Percentiles rank a stretch among this genome's conserved stretches.
Conservation (phyloP, 116 monocot species). For the Papilionanthe hybrid region DNA sequence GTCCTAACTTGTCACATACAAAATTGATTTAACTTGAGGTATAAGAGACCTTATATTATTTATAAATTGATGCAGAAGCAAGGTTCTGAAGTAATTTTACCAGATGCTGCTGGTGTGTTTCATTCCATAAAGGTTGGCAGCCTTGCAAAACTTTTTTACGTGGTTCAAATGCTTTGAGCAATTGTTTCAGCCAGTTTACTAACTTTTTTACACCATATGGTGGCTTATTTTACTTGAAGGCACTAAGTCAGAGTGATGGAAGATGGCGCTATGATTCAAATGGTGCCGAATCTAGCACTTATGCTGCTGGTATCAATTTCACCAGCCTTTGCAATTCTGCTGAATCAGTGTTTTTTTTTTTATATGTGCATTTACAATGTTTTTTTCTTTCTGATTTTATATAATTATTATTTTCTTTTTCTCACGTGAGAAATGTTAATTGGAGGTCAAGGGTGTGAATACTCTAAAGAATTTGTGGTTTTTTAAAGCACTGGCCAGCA, state of each 20-base stretch:
- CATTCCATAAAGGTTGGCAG: constrained; percentile 74
- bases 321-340: not conserved
- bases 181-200: not conserved
- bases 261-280: constrained; percentile 83
- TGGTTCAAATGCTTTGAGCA: not conserved
- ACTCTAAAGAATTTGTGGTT: not conserved
- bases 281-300: constrained; percentile 66
- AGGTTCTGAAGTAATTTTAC: constrained; percentile 40
- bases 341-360: not conserved
- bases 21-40: not conserved
- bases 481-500: not conserved
- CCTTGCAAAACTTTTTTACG: not conserved
- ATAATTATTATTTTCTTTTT: not conserved
- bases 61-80: constrained; percentile 47
- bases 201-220: not conserved
- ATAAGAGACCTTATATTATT: not conserved
- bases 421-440: not conserved
- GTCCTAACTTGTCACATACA: not conserved
- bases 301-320: constrained; percentile 71
- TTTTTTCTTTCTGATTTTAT: not conserved
- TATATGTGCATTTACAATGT: not conserved
- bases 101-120: constrained; percentile 56
- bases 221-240: constrained; percentile 27
- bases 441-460: not conserved
- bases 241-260: constrained; percentile 94